Conservation (phyloP, 2,329 filamentous ascomycete species). For the Neopestalotiopsis clavispora region DNA sequence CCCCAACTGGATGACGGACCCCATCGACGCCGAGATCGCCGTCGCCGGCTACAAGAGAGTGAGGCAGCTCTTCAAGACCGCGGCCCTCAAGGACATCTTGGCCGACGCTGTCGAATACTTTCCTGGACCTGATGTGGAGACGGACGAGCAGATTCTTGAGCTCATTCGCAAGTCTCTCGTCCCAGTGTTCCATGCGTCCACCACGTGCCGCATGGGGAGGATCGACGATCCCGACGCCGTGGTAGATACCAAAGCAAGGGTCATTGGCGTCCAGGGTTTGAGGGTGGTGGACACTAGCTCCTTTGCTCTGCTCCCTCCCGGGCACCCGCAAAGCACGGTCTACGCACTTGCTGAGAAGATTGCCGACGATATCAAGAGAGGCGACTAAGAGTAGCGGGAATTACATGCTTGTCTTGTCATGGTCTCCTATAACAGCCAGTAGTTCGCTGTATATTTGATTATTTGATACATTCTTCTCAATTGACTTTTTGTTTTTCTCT, state of each 20-base stretch:
- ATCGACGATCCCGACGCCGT: constrained; percentile 22
- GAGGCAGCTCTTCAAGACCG: constrained; percentile 33
- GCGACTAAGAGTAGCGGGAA: background rate
- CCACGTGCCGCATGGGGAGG: constrained; percentile 25
- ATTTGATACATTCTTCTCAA: no score
- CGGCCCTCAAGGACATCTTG: constrained; percentile 8
- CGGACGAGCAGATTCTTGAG: constrained; percentile 20
- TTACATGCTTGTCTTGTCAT: no score
- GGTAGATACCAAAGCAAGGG: constrained; percentile 22
- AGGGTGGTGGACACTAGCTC: constrained; percentile 21
- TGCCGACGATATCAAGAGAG: constrained; percentile 6
- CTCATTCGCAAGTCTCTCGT: constrained; percentile 16
- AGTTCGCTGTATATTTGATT: no score
- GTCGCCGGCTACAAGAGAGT: constrained; percentile 47
- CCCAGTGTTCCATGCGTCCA: constrained; percentile 23
- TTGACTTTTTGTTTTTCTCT: no score
- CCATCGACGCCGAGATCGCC: constrained; percentile 48
- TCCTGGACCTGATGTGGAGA: constrained; percentile 9
- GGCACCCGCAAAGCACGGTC: constrained; percentile 19
- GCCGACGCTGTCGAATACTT: constrained; percentile 7
- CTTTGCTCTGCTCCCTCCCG: constrained; percentile 20
- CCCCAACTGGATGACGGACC: constrained; percentile 49
- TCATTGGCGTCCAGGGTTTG: constrained; percentile 22
- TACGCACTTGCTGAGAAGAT: constrained; percentile 20
- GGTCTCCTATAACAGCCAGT: no score